Evolutionary conservation across 2,329 filamentous ascomycete genomes (phyloP).

Genomic region (Fusarium luffae): DNA sequence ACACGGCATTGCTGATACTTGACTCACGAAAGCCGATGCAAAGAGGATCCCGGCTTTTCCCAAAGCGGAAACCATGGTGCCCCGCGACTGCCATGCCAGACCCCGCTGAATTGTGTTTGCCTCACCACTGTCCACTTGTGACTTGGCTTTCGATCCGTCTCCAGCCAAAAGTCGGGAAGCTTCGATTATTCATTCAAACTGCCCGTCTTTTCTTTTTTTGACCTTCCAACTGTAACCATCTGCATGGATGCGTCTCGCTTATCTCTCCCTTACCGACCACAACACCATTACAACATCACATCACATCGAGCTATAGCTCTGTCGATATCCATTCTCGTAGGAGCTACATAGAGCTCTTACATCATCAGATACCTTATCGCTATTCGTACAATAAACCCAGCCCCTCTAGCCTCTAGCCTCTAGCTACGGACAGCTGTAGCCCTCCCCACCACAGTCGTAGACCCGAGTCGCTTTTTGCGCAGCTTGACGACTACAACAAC

Average conservation of each 20-base stretch:
- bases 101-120: constrained; percentile 24
- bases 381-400: constrained; percentile 7
- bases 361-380: constrained; percentile 26
- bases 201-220: background rate
- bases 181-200: constrained; percentile 23
- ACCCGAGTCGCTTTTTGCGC: constrained; percentile 11
- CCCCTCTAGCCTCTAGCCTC: background rate
- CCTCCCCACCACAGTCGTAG: constrained; percentile 20
- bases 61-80: constrained; percentile 31
- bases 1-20: constrained; percentile 18
- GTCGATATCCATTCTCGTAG: background rate
- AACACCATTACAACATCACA: background rate
- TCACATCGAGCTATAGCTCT: constrained; percentile 3
- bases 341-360: constrained; percentile 29
- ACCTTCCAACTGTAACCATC: constrained; percentile 6
- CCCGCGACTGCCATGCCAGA: constrained; percentile 32
- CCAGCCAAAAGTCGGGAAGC: constrained; percentile 35
- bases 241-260: constrained; percentile 15
- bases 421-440: constrained; percentile 8
- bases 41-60: constrained; percentile 14
- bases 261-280: background rate
- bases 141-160: constrained; percentile 28
- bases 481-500: constrained; percentile 14
- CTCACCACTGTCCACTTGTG: constrained; percentile 11
- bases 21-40: constrained; percentile 21